These are phyloP conservation scores for Larix kaempferi DNA, from an alignment of 75 land plant species.

Conservation along the genomic window DNA sequence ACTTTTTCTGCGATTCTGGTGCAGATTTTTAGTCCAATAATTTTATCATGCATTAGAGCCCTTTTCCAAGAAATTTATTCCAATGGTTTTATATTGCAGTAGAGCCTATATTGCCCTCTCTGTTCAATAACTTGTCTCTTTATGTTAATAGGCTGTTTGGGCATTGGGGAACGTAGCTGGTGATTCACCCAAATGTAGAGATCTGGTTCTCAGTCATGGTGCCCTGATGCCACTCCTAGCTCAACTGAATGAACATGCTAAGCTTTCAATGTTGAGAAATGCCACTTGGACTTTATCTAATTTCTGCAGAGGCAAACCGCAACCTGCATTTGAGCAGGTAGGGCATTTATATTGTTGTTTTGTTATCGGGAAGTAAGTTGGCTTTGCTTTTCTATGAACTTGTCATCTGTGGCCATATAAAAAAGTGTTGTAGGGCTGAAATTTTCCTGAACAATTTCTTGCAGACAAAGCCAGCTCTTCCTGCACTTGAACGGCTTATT, in stretches of 20 bases:
- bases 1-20: neutral
- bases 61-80: too few relatives aligned
- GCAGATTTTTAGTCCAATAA: too few relatives aligned
- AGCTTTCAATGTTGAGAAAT: conserved; percentile 87
- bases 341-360: neutral
- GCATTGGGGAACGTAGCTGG: conserved; percentile 89
- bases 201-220: conserved; percentile 66
- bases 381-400: neutral
- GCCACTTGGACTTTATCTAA: conserved; percentile 93
- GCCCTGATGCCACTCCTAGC: conserved; percentile 73
- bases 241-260: conserved; percentile 72
- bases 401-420: too few relatives aligned
- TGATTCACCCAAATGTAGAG: conserved; percentile 76
- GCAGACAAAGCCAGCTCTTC: conserved; percentile 73
- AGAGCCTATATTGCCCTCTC: neutral
- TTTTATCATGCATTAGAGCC: too few relatives aligned
- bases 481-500: conserved; percentile 61
- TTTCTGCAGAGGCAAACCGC: conserved; percentile 91
- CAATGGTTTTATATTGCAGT: too few relatives aligned
- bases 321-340: conserved; percentile 86
- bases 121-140: too few relatives aligned
- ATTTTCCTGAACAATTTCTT: neutral
- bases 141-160: conserved; percentile 46
- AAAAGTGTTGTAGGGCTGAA: neutral
- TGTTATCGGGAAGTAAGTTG: too few relatives aligned